Evolutionary conservation across 163 green algal genomes (phyloP).

Genomic region (Volvox carteri): DNA sequence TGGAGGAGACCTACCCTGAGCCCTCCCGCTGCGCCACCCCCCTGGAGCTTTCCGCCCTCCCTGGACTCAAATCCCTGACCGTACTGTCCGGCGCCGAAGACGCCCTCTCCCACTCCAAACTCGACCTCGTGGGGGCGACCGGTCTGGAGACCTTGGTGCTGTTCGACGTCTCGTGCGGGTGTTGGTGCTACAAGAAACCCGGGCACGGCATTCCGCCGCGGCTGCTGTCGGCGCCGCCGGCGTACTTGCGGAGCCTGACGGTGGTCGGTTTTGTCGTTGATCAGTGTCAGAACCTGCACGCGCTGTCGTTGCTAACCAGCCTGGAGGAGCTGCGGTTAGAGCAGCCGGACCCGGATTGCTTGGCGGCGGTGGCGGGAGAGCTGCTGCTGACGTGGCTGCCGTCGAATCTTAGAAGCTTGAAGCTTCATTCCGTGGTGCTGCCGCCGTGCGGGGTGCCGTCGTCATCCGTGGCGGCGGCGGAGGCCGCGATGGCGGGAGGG

Average conservation of each 20-base stretch:
- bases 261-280: constrained; percentile 53
- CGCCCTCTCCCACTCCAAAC: constrained; percentile 42
- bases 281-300: constrained; percentile 55
- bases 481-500: not conserved
- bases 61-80: constrained; percentile 40
- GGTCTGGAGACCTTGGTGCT: constrained; percentile 45
- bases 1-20: constrained; percentile 57
- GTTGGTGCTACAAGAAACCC: constrained; percentile 56
- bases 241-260: constrained; percentile 16
- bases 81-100: constrained; percentile 49
- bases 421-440: constrained; percentile 49
- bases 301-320: constrained; percentile 25
- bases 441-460: constrained; percentile 27
- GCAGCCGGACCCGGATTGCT: constrained; percentile 49
- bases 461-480: not conserved
- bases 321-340: constrained; percentile 55
- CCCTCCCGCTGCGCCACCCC: constrained; percentile 12
- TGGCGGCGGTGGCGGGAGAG: constrained; percentile 40
- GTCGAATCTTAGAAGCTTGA: constrained; percentile 25
- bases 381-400: constrained; percentile 52
- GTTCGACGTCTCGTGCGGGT: constrained; percentile 50
- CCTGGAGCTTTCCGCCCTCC: constrained; percentile 42
- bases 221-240: constrained; percentile 36
- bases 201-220: constrained; percentile 53
- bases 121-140: constrained; percentile 48